Evolutionary conservation across 1,284 basidiomycete genomes (phyloP), one percentile per base, ranked within the genome.

Genomic region (Coniophora puteana): DNA sequence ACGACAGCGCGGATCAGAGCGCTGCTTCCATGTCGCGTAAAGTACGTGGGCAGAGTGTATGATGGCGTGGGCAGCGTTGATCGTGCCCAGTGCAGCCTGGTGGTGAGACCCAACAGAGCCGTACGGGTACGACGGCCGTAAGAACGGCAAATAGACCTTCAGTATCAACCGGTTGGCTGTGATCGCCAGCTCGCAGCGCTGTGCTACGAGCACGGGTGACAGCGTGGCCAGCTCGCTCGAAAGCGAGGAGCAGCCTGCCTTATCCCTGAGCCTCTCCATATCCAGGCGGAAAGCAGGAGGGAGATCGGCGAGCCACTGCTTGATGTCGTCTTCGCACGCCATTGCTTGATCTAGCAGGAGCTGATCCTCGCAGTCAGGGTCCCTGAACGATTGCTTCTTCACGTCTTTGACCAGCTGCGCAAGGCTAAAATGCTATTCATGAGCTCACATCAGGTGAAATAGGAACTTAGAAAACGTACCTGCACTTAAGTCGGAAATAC

Each of bases 81-180:
- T 65, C 23, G 72, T 71, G 5, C 76, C 75, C 16, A 77, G 65
- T 7, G 70, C 68, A 1, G 80, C 79, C 44, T 74, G 74, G 45
- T 74, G 65, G 50, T 52, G 58, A 41, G 18, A 53, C 45, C 43
- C 51, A 38, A 53, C 41, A 44, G 52, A 43, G 41, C 48, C 47
- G 44, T 51, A 54, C 48, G 39, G 26, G 39, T 49, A 51, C 16
- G 54, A 48, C 41, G 50, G 61, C 51, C 61, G 72, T 41, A 84
- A 55, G 59, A 85, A 83, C 0, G 84, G 83, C n/a, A 79, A 55
- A 55, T 82, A 86, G 8, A 78, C 64, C 57, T 76, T 78, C 49
- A 87, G 62, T 42, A 83, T 66, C 36, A 84, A 55, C 30, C 76
- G 63, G 45, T 84, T 71, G 5, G 79, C 77, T 29, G 73, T 64